Conservation (phyloP, 148 eudicot species). For the Simmondsia chinensis region DNA sequence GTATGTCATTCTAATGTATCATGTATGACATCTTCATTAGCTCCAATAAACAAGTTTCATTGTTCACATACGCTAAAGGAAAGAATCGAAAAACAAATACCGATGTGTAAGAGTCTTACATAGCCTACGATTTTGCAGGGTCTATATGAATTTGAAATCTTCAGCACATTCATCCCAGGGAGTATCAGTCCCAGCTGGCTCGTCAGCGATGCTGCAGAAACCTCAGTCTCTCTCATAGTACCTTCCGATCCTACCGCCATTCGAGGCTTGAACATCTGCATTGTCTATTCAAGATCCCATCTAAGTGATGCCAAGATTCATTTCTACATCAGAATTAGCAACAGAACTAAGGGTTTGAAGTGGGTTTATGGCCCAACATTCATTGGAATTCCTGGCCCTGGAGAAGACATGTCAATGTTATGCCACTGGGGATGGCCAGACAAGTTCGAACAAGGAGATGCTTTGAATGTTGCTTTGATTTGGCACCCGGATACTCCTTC, state of each 20-base stretch:
- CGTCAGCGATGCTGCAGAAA: neutral
- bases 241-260: neutral
- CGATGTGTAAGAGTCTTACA: no score
- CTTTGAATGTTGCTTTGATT: neutral
- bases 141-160: slow-evolving; percentile 6
- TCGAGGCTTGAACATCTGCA: slow-evolving; percentile 4
- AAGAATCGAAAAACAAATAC: no score
- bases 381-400: neutral
- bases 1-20: no score
- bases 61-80: no score
- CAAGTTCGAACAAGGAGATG: slow-evolving; percentile 5
- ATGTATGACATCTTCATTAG: no score
- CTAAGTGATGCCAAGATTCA: neutral
- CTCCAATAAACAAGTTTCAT: no score
- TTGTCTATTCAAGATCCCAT: slow-evolving; percentile 2
- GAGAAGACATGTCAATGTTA: slow-evolving; percentile 2
- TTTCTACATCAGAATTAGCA: slow-evolving; percentile 2
- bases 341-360: slow-evolving; percentile 4
- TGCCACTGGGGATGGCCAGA: slow-evolving; percentile 2
- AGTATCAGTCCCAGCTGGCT: neutral
- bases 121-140: no score
- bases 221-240: neutral
- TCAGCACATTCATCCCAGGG: slow-evolving; percentile 10
- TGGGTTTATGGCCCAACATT: neutral
- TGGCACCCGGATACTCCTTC: no score